Evolutionary conservation across 1,284 basidiomycete species (phyloP).

Genomic region (Phellinidium pouzarii): DNA sequence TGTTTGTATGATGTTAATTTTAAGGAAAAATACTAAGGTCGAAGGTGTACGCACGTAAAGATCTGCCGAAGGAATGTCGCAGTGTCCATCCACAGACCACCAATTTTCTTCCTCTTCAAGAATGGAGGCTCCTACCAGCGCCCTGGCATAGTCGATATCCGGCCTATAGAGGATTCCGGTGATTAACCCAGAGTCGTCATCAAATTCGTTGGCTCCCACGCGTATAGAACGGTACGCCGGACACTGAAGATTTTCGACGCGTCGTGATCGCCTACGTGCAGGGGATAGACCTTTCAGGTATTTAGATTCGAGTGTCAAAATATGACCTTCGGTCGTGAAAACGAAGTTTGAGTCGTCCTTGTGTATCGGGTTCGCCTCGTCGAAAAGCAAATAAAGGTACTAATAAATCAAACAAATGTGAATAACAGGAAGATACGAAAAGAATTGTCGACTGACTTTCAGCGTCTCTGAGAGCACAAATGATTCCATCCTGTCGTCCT

Average conservation of each 20-base stretch:
- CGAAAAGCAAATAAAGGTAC: conserved; percentile 90
- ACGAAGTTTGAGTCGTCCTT: conserved; percentile 75
- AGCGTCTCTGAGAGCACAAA: conserved; percentile 87
- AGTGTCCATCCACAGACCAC: conserved; percentile 69
- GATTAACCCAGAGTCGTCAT: conserved; percentile 40
- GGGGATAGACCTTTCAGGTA: conserved; percentile 50
- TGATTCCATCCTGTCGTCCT: conserved; percentile 90
- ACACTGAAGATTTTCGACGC: conserved; percentile 65
- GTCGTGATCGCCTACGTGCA: conserved; percentile 53
- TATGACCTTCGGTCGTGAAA: conserved; percentile 90
- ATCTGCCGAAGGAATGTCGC: conserved; percentile 62
- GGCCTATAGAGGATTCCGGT: conserved; percentile 63
- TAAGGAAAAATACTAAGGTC: conserved; percentile 1
- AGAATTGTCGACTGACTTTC: conserved; percentile 47
- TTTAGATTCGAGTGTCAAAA: conserved; percentile 58
- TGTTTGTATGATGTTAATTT: conserved; percentile 25
- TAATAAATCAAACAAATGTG: conserved; percentile 27
- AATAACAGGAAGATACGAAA: conserved; percentile 1
- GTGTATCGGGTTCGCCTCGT: conserved; percentile 74
- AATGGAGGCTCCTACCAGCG: conserved; percentile 49
- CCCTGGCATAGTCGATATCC: conserved; percentile 74
- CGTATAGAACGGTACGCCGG: conserved; percentile 55
- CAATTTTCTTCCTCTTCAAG: conserved; percentile 43
- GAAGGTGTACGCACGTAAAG: conserved; percentile 51
- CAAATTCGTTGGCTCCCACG: conserved; percentile 24